These are phyloP conservation scores for Vitis hybrid DNA, from an alignment of 177 flowering plant species.

Conservation along the genomic window DNA sequence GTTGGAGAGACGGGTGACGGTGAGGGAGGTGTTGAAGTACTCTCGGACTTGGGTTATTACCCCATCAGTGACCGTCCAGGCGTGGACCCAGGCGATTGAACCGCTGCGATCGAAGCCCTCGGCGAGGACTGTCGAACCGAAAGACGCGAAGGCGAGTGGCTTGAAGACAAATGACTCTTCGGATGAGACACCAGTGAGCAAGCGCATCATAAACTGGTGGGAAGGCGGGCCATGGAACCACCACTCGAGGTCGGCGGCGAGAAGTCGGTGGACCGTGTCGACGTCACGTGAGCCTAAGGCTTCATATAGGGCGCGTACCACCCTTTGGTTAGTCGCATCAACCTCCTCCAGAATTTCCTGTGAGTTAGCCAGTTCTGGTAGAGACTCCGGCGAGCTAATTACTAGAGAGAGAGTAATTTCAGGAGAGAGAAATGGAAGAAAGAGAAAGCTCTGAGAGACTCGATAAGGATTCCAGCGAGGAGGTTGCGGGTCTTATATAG, in stretches of 20 bases:
- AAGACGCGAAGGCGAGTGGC: conserved; percentile 35
- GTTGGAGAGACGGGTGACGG: conserved; percentile 56
- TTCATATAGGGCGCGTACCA: conserved; percentile 78
- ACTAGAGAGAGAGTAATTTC: background rate
- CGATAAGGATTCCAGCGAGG: too few species aligned
- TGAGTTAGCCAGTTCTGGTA: conserved; percentile 58
- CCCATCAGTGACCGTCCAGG: conserved; percentile 75
- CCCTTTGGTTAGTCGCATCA: conserved; percentile 29
- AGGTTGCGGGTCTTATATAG: too few species aligned
- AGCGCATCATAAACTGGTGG: conserved; percentile 85
- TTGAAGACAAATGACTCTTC: conserved; percentile 23
- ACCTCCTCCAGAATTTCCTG: conserved; percentile 55
- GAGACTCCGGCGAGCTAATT: background rate
- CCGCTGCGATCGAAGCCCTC: conserved; percentile 53
- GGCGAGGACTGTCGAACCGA: conserved; percentile 58
- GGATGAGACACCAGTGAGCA: conserved; percentile 64
- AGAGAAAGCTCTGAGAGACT: conserved; percentile 1
- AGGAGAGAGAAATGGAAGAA: background rate
- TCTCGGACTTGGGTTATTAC: conserved; percentile 74
- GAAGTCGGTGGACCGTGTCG: conserved; percentile 52
- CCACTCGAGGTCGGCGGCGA: conserved; percentile 92
- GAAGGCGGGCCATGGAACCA: conserved; percentile 96
- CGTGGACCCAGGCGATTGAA: conserved; percentile 72
- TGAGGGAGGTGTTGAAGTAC: conserved; percentile 82
- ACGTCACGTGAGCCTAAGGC: conserved; percentile 75